Conservation (phyloP, 2,329 filamentous ascomycete genomes). For the Arthrobotrys conoides region DNA sequence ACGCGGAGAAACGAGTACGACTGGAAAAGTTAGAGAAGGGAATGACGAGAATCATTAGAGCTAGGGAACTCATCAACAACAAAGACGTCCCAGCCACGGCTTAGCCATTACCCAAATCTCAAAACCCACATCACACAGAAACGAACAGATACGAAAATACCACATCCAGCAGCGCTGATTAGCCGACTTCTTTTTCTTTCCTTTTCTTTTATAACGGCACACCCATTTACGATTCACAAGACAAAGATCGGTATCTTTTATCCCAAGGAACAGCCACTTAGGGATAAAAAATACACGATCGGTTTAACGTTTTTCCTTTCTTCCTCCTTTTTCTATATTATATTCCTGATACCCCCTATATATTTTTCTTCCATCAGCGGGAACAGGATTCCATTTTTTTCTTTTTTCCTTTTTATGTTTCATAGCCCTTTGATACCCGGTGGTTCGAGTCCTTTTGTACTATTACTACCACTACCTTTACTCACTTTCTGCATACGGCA, state of each 20-base stretch:
- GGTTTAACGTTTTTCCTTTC: conserved; percentile 24
- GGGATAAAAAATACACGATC: neutral
- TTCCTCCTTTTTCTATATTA: neutral
- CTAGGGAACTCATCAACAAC: conserved; percentile 73
- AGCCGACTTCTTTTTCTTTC: neutral
- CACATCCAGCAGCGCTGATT: conserved; percentile 9
- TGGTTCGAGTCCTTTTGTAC: conserved; percentile 4
- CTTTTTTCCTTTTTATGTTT: conserved; percentile 6
- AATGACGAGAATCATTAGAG: conserved; percentile 79
- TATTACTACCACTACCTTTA: conserved; percentile 12
- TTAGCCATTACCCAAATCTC: neutral
- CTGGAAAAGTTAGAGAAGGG: conserved; percentile 80
- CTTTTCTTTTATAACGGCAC: conserved; percentile 11
- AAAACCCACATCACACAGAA: neutral
- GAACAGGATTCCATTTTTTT: conserved; percentile 2
- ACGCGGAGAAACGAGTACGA: conserved; percentile 77
- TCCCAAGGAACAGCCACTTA: conserved; percentile 7
- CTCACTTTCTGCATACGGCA: neutral
- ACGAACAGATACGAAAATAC: conserved; percentile 10
- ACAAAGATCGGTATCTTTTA: neutral
- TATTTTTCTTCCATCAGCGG: conserved; percentile 4
- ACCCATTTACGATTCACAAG: conserved; percentile 19
- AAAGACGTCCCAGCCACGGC: neutral
- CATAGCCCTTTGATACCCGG: conserved; percentile 42
- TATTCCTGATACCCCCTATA: conserved; percentile 40